Base-by-base conservation (phyloP, 768 basidiomycete genomes). In the Peribolospora baueri region DNA sequence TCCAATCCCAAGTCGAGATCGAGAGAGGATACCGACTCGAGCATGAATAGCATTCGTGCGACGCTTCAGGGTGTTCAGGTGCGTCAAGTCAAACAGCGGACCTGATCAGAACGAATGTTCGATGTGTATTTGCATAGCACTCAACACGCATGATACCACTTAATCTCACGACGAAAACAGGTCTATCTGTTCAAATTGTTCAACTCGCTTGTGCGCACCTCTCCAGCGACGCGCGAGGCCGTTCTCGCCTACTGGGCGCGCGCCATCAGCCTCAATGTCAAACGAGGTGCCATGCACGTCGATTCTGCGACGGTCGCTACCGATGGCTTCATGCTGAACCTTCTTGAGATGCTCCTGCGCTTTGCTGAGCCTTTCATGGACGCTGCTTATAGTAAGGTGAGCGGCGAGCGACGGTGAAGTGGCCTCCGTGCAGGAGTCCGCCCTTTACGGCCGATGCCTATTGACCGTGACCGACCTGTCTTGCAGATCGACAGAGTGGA, bases 291-390 rank as follows among this genome's bases (percentile, higher is more conserved):
- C n/a, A 82, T 86, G 76, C 82, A 86, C 77, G 84, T 93, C 41
- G 84, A 95, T 56, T 76, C 79, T 1, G 74, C 76, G 7, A 85
- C 84, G 0, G 88, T 97, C 8, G 77, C 88, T 1, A 79, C 79
- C 0, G 91, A 98, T 64, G 80, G 83, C 55, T 95, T 87, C 66
- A 82, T 98, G 81, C 74, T 84, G 57, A 97, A 95, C 61, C 63
- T 90, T 41, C 83, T 90, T 61, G 73, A 73, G n/a, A 70, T 93
- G 10, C 68, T 97, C 36, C 72, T 87, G 50, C 76, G 79, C 10
- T 82, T 98, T 62, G 81, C 86, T 39, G 85, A 90, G 60, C 91
- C 91, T 0, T 91, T 95, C 63, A 85, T 97, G 74, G 91, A 97
- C 65, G 79, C 83, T 0, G 77, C 74, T 54, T 95, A 81, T 61